Base-by-base conservation (phyloP, 139 green algal genomes). In the Klebsormidium nitens region DNA sequence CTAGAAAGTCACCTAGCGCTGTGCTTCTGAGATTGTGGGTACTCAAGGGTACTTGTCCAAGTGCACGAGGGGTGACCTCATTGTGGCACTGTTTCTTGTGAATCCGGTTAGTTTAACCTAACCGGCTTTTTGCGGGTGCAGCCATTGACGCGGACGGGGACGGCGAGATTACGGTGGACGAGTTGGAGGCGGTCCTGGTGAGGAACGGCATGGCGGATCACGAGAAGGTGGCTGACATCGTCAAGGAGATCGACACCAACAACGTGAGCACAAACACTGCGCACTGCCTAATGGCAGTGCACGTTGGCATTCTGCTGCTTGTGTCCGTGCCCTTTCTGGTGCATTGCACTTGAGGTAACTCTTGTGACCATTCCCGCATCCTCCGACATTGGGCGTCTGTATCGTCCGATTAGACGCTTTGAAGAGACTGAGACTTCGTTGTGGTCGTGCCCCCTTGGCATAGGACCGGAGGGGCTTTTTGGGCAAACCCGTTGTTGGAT, bases 111-210 rank as follows among this genome's bases (percentile, higher is more conserved):
- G n/a, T n/a, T n/a, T n/a, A n/a, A n/a, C n/a, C n/a, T n/a, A n/a
- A n/a, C n/a, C n/a, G n/a, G n/a, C n/a, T n/a, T n/a, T n/a, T n/a
- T n/a, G n/a, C n/a, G n/a, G n/a, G n/a, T n/a, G n/a, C n/a, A n/a
- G 28, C 23, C 28, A 46, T 23, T 42, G 57, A 65, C 28, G 56
- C 17, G 34, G 28, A 65, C 57, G 34, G 35, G 29, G 8, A 11
- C 38, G 47, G 62, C 44, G 62, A 62, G 28, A 70, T 70, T 37
- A 70, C 62, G 5, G 4, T 32, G 11, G 62, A 70, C 62, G 62
- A 70, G 62, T 11, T 70, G 26, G 28, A 31, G 4, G 36, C 19
- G 11, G 62, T 66, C 6, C 62, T 70, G 11, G n/a, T 64, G 38
- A 17, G 5, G 6, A 64, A 66, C 62, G n/a, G 63, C 31, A 59